A percentile compares a stretch with the other conserved stretches of the same genome.
Evolutionary conservation across 169 alveolate species (phyloP).

Genomic region (Eimeria sp.): DNA sequence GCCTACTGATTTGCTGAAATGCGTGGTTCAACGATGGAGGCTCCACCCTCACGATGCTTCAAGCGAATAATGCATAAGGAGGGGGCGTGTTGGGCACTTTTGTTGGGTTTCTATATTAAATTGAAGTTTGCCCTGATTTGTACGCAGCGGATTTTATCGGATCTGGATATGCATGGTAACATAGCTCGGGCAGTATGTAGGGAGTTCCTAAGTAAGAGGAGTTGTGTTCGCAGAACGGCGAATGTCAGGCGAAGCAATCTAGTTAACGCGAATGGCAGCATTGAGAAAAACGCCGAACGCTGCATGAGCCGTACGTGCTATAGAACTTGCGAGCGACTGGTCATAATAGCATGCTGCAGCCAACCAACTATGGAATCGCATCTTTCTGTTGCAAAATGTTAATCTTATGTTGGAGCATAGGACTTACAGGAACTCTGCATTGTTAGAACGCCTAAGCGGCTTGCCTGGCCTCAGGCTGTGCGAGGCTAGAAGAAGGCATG

Average conservation of each 20-base stretch:
- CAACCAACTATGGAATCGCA: background rate
- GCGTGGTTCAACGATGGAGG: background rate
- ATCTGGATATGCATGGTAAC: too few species aligned
- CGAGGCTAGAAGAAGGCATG: background rate
- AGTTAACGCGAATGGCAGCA: background rate
- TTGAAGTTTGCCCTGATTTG: background rate
- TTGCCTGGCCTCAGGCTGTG: background rate
- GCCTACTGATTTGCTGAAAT: background rate
- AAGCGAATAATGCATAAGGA: background rate
- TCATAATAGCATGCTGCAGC: background rate
- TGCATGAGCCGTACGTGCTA: background rate
- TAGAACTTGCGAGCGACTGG: background rate
- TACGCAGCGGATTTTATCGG: too few species aligned
- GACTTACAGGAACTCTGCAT: background rate
- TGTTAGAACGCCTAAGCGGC: background rate
- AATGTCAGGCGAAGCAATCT: background rate
- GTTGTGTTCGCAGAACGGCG: background rate
- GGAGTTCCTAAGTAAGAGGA: background rate
- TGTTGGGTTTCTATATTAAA: background rate
- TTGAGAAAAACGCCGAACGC: background rate
- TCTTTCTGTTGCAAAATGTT: background rate
- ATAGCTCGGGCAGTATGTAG: too few species aligned
- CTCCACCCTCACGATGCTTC: background rate
- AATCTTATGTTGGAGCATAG: background rate
- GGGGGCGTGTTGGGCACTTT: background rate